Percentiles rank a stretch among this genome's conserved stretches.
Evolutionary conservation across 345 rosid species (phyloP).

Genomic region (Populus nigra): DNA sequence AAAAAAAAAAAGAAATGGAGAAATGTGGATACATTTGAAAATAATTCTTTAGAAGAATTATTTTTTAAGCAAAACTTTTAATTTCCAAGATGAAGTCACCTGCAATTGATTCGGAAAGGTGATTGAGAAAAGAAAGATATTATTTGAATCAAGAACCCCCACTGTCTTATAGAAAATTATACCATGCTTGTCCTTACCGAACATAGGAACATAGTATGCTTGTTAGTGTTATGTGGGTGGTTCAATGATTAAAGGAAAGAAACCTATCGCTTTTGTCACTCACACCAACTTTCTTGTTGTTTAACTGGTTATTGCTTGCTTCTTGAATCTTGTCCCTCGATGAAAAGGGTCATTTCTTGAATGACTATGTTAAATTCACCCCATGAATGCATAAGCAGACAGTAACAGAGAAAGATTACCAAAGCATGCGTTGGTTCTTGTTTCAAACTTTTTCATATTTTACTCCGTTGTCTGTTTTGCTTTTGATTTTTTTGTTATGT

Average conservation of each 20-base stretch:
- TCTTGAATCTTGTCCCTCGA: not conserved
- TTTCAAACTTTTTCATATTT: not conserved
- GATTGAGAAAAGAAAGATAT: not conserved
- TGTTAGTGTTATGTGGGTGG: not conserved
- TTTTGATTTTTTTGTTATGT: not conserved
- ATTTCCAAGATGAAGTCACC: not conserved
- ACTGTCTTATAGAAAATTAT: not conserved
- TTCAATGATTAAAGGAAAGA: not conserved
- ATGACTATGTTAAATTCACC: not conserved
- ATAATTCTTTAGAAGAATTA: not conserved
- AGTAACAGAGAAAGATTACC: not conserved
- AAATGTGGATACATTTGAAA: not conserved
- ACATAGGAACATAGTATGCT: not conserved
- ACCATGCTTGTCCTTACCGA: not conserved
- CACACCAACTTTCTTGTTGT: too few relatives aligned
- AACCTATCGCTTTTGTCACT: not conserved
- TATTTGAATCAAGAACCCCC: not conserved
- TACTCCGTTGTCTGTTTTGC: not conserved
- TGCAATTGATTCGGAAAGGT: not conserved
- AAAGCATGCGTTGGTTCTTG: not conserved
- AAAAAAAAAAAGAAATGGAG: too few relatives aligned
- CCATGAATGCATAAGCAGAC: not conserved
- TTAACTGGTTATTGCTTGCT: too few relatives aligned
- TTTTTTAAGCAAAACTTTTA: not conserved
- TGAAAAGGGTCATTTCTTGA: too few relatives aligned